Evolutionary conservation across 768 basidiomycete genomes (phyloP), one percentile per base, ranked within the genome.

Genomic region (Exidia glandulosa): DNA sequence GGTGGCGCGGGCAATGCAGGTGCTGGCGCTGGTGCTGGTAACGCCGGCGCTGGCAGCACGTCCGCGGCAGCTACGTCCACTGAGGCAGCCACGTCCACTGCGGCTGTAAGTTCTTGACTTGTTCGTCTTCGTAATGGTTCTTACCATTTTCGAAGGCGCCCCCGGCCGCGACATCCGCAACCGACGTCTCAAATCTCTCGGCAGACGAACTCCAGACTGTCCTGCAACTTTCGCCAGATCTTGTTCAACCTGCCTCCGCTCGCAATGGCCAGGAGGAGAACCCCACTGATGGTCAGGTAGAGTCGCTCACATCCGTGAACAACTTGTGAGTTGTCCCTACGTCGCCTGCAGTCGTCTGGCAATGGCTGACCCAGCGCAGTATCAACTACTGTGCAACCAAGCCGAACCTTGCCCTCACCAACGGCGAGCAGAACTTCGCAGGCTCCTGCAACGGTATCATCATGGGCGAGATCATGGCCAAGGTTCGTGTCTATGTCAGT

Each of bases 391-490:
- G 68, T 57, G 56, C 63, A 9, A 64, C 61, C 2, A 55, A 58
- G 7, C 57, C 62, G 10, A 61, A 65, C 31, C 64, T 72, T 58
- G 68, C 70, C 5, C 57, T 74, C 16, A 74, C 73, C 31, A 69
- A 72, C 60, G 73, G 73, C 23, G 13, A 66, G 52, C 72, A 62
- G 41, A 65, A 69, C 59, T 63, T 48, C 60, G 64, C 62, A 1
- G 66, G 67, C 6, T 67, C 67, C 25, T 69, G 71, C 64, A 73
- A 73, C 64, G 68, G 69, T 10, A 65, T 67, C n/a, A 63, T 65
- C 2, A 68, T 69, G 64, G 70, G 71, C 36, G 61, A 66, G 60
- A 67, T 72, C 56, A 63, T 65, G 31, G 29, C 64, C 67, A 12
- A 62, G 61, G 36, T 61, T 63, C 37, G n/a, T n/a, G n/a, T n/a